Percentiles rank a stretch among this genome's conserved stretches.
Conservation (phyloP, 2,329 filamentous ascomycete species). For the Lizonia empirigonia region DNA sequence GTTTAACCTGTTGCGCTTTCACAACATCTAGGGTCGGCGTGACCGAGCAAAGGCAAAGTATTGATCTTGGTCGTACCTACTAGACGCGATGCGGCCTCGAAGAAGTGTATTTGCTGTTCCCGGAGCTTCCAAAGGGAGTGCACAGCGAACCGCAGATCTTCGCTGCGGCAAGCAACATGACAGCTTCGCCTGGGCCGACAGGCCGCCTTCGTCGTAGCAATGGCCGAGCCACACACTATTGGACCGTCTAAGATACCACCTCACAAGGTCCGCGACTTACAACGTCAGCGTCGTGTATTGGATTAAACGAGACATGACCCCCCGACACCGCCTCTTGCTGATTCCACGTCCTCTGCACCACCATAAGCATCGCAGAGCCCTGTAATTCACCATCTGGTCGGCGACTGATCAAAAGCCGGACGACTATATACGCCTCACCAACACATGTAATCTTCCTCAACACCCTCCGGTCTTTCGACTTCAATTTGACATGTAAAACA, state of each 20-base stretch:
- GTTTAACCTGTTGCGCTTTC: not conserved
- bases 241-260: slow-evolving; percentile 2
- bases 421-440: not conserved
- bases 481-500: slow-evolving; percentile 7
- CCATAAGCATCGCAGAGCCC: slow-evolving; percentile 9
- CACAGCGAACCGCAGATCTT: slow-evolving; percentile 14
- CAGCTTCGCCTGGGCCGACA: slow-evolving; percentile 24
- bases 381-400: not conserved
- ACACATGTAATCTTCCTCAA: not conserved
- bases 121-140: slow-evolving; percentile 3
- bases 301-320: slow-evolving; percentile 7
- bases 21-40: not conserved
- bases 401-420: not conserved
- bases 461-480: not conserved
- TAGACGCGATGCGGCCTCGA: slow-evolving; percentile 1
- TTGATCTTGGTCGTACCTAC: not conserved
- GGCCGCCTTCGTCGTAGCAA: slow-evolving; percentile 17
- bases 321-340: slow-evolving; percentile 4
- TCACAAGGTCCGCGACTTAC: not conserved
- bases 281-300: slow-evolving; percentile 5
- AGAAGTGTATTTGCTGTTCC: slow-evolving; percentile 3
- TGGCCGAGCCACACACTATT: slow-evolving; percentile 6
- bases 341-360: slow-evolving; percentile 4
- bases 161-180: slow-evolving; percentile 24
- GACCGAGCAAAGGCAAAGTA: not conserved